A percentile compares a stretch with the other conserved stretches of the same genome.
phyloP scores from a whole-genome alignment of 2,329 filamentous ascomycete genomes.

The Cadophora sp. region DNA sequence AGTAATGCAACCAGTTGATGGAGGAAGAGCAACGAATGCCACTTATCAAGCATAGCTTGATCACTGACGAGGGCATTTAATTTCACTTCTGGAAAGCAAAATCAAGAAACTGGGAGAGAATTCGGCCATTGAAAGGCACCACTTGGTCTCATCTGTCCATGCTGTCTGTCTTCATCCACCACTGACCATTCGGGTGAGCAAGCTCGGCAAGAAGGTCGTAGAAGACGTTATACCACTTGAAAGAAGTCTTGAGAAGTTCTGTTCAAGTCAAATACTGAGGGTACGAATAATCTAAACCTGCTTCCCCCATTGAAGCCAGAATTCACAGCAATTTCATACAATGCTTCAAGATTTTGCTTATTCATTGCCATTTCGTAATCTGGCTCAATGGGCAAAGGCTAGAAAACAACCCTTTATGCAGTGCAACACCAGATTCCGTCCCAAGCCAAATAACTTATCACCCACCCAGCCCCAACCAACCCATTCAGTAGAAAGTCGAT shows the following conservation, averaged over 20 bases:
- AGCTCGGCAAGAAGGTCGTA: too few species aligned
- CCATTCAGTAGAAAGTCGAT: constrained; percentile 86
- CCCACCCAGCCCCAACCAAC: constrained; percentile 25
- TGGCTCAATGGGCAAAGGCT: constrained; percentile 43
- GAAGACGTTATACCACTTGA: too few species aligned
- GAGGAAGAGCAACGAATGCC: too few species aligned
- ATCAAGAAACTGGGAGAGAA: too few species aligned
- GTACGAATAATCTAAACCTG: neutral
- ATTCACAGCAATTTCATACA: neutral
- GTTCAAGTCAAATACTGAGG: neutral
- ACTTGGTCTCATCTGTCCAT: too few species aligned
- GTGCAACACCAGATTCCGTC: constrained; percentile 42
- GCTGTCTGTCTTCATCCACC: too few species aligned
- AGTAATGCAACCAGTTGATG: too few species aligned
- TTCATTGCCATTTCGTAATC: constrained; percentile 40
- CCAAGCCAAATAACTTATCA: constrained; percentile 33
- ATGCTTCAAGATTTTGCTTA: constrained; percentile 15
- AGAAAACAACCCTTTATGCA: constrained; percentile 45
- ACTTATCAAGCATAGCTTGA: too few species aligned
- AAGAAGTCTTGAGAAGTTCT: neutral
- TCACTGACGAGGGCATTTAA: too few species aligned
- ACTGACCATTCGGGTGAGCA: too few species aligned
- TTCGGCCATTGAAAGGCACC: too few species aligned
- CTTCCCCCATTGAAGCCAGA: neutral
- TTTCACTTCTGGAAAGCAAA: too few species aligned